Evolutionary conservation across 305 asterid species (phyloP), one percentile per base, ranked within the genome.

Genomic region (Fraxinus platypoda): DNA sequence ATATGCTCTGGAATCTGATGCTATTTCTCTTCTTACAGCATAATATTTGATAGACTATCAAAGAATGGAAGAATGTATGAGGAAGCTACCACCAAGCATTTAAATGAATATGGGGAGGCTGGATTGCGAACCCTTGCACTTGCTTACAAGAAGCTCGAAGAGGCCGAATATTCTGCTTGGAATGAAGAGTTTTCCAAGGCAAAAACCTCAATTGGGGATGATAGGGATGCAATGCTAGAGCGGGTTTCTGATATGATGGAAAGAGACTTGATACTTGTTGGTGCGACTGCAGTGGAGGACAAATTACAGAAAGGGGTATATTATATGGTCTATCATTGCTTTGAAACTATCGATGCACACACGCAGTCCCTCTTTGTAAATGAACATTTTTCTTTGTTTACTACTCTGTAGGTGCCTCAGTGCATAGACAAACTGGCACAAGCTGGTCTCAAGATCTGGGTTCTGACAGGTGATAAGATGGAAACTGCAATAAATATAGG

Each of bases 271-370:
- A 88, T 90, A 81, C 93, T 95, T 81, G 91, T 95, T 38, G 99
- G 99, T 78, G 98, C 99, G 13, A 95, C 98, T 66, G 99, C 98
- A 66, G 95, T 95, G 19, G 99, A 95, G 91, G 99, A 95, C 90
- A 95, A 94, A 87, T 91, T 95, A 72, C 99, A 95, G 86, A 86
- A 86, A 80, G 98, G 98, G 86, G 99, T 95, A 86, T 80, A 93
- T 80, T 83, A 34, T 80, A 37, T 76, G 37, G 83, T 66, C 35
- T 38, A 19, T 34, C 71, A 46, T 30, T 70, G 64, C 72, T 83
- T 28, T 37, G 78, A 28, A 23, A 8, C 52, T 84, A 64, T 49
- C 35, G 23, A 34, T 73, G 68, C 54, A 43, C 72, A 57, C 85
- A 38, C 74, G 26, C 76, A 75, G 23, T 1, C 49, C 34, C 12